A percentile compares a stretch with the other conserved stretches of the same genome.
Conservation (phyloP, 139 green algal genomes). For the Chlorokybus atmophyticus region DNA sequence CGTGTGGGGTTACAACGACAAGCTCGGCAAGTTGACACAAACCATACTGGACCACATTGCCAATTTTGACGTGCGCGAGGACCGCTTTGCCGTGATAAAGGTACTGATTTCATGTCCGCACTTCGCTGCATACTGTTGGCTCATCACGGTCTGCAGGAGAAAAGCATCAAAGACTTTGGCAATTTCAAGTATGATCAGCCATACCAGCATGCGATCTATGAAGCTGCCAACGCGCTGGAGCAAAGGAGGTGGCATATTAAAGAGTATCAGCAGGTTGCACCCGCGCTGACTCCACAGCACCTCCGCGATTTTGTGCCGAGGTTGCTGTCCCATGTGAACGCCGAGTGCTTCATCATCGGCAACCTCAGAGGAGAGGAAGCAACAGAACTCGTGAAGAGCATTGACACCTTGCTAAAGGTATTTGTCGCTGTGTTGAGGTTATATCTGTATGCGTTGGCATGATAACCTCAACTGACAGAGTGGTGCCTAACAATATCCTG, state of each 20-base stretch:
- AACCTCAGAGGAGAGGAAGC: conserved; percentile 1
- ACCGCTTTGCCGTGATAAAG: conserved; percentile 49
- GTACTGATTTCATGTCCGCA: too few relatives aligned
- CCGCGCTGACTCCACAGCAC: not conserved
- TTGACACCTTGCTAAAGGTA: too few relatives aligned
- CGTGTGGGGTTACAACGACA: conserved; percentile 67
- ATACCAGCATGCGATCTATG: conserved; percentile 70
- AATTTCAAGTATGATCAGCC: conserved; percentile 58
- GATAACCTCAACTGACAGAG: too few relatives aligned
- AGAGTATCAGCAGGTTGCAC: conserved; percentile 41
- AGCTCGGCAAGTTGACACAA: conserved; percentile 47
- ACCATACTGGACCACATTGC: conserved; percentile 46
- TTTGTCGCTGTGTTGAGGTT: too few relatives aligned
- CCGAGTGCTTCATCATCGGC: conserved; percentile 11
- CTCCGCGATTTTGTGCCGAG: conserved; percentile 1
- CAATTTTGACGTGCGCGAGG: conserved; percentile 37
- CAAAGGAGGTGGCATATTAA: conserved; percentile 48
- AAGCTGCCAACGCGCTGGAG: conserved; percentile 30
- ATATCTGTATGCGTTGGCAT: too few relatives aligned
- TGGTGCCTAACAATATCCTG: not conserved
- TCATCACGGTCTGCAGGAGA: conserved; percentile 14
- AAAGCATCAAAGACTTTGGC: conserved; percentile 37
- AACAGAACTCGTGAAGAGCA: not conserved
- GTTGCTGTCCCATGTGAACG: conserved; percentile 10
- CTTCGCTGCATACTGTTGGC: too few relatives aligned